Percentiles rank a stretch among this genome's conserved stretches.
These are phyloP conservation scores for Raphanus sativus DNA, from an alignment of 345 rosid genomes.

Conservation along the genomic window DNA sequence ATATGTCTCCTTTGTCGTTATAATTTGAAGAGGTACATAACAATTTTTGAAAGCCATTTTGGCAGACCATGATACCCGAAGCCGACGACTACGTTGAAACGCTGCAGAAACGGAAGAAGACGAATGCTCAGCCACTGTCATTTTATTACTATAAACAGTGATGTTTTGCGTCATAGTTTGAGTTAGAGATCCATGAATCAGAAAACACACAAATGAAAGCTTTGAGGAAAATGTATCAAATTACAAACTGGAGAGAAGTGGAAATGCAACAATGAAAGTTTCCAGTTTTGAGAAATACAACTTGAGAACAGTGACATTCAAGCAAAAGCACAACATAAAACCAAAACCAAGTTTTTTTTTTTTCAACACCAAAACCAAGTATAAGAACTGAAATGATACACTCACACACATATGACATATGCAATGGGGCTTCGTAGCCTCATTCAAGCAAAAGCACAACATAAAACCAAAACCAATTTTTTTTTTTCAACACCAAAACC, in stretches of 20 bases:
- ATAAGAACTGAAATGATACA: background rate
- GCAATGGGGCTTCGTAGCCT: background rate
- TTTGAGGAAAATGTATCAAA: background rate
- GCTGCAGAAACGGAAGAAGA: background rate
- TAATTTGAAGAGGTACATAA: no score
- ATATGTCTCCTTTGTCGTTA: no score
- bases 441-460: background rate
- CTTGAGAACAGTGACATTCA: background rate
- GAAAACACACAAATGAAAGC: background rate
- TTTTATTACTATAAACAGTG: no score
- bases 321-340: background rate
- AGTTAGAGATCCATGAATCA: no score
- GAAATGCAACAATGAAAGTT: background rate
- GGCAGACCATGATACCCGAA: background rate
- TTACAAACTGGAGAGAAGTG: background rate
- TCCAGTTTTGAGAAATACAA: background rate
- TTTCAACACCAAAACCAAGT: no score
- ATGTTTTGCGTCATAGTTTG: no score
- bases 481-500: no score
- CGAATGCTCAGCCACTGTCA: background rate
- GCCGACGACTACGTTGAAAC: background rate
- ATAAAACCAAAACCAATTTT: no score
- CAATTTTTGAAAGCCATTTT: background rate
- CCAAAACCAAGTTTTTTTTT: background rate
- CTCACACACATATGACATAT: background rate